These are phyloP conservation scores for Blastomyces emzantsi DNA, from an alignment of 2,329 filamentous ascomycete genomes.

Conservation along the genomic window DNA sequence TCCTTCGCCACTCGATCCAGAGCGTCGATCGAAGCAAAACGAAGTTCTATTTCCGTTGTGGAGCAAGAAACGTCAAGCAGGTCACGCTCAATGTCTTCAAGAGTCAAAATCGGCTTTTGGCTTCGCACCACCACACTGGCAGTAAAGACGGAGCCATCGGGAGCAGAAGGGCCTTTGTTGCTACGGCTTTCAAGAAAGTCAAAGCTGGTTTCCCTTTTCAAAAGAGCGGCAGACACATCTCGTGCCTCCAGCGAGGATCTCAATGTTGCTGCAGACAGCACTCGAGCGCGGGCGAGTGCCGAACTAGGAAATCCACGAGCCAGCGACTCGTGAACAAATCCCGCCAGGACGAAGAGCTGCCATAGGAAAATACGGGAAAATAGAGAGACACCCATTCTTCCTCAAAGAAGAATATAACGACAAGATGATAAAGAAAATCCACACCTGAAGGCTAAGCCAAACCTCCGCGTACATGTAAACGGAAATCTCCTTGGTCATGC, in stretches of 20 bases:
- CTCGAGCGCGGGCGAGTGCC: constrained; percentile 2
- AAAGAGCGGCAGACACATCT: background rate
- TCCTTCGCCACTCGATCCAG: constrained; percentile 10
- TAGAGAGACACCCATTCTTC: background rate
- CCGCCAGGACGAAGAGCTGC: background rate
- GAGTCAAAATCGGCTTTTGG: constrained; percentile 12
- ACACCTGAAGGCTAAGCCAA: background rate
- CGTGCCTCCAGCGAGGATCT: background rate
- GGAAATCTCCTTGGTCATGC: background rate
- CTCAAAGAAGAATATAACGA: background rate
- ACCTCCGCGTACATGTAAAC: background rate
- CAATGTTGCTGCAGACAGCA: constrained; percentile 7
- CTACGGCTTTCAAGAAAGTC: constrained; percentile 7
- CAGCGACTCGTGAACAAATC: background rate
- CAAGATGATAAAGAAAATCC: background rate
- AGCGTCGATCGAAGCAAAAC: constrained; percentile 9
- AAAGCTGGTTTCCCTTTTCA: constrained; percentile 8
- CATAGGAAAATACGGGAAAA: background rate
- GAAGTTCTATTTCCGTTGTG: constrained; percentile 11
- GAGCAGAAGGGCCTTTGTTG: background rate
- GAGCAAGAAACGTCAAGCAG: constrained; percentile 12
- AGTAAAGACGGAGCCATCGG: constrained; percentile 11
- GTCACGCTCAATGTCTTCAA: constrained; percentile 15
- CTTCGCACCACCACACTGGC: constrained; percentile 14
- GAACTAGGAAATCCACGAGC: background rate